phyloP scores from a whole-genome alignment of 495 filamentous ascomycete genomes.

The Aspergillus cavernicola region DNA sequence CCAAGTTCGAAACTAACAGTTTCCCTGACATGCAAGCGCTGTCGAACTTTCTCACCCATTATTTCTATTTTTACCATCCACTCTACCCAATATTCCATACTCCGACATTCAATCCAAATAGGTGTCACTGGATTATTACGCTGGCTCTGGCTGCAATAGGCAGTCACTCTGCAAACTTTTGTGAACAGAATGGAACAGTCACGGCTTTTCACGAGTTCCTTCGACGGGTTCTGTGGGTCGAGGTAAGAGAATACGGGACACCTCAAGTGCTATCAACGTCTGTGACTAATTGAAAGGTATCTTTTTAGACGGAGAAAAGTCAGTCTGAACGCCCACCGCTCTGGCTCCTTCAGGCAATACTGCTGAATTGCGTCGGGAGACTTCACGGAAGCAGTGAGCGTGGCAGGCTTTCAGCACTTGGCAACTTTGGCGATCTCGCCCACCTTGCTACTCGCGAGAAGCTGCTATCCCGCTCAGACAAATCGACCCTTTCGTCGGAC shows the following conservation, averaged over 20 bases:
- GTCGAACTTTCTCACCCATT: constrained; percentile 31
- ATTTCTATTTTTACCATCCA: constrained; percentile 38
- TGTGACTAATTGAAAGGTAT: neutral
- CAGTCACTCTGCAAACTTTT: constrained; percentile 30
- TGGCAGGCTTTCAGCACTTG: constrained; percentile 24
- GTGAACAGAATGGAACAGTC: constrained; percentile 26
- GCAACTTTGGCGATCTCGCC: constrained; percentile 31
- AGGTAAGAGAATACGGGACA: constrained; percentile 28
- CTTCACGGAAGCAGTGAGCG: constrained; percentile 33
- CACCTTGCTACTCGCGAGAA: constrained; percentile 25
- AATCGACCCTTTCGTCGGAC: neutral
- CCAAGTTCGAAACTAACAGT: constrained; percentile 30
- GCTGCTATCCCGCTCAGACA: constrained; percentile 17
- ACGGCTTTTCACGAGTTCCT: constrained; percentile 43
- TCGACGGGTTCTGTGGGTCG: constrained; percentile 34
- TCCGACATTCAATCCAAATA: constrained; percentile 36
- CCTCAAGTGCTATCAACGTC: neutral
- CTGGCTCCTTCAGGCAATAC: constrained; percentile 35
- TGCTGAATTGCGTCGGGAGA: constrained; percentile 42
- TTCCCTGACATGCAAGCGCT: constrained; percentile 35
- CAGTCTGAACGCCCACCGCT: constrained; percentile 18
- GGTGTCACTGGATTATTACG: constrained; percentile 40
- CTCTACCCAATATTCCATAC: constrained; percentile 46
- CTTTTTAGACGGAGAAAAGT: constrained; percentile 27
- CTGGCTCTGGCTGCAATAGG: constrained; percentile 46